Evolutionary conservation across 768 basidiomycete genomes (phyloP).

Genomic region (Boletus vermiculosoides): DNA sequence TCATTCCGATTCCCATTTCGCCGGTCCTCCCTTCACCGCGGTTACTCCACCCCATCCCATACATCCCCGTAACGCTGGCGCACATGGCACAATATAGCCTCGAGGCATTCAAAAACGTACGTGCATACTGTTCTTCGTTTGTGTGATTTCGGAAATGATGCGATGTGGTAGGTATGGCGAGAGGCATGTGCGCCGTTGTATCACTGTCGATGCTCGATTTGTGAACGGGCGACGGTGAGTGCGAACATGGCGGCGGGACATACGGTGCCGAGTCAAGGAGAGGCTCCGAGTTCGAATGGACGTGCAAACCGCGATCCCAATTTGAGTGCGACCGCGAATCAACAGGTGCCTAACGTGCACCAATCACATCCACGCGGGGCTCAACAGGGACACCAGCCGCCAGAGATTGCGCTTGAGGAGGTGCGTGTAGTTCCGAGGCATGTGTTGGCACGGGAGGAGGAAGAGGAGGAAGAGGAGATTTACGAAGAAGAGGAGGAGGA

Average conservation of each 20-base stretch:
- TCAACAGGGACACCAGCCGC: conserved; percentile 11
- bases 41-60: conserved; percentile 65
- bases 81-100: conserved; percentile 57
- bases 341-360: conserved; percentile 3
- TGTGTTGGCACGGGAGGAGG: conserved; percentile 27
- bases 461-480: conserved; percentile 27
- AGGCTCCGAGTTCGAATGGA: conserved; percentile 10
- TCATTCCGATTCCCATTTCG: conserved; percentile 43
- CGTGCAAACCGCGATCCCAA: neutral
- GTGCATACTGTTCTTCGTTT: conserved; percentile 24
- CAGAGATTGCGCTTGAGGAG: conserved; percentile 30
- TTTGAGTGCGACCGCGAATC: conserved; percentile 1
- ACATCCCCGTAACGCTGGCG: conserved; percentile 55
- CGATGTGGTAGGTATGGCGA: conserved; percentile 56
- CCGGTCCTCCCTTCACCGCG: conserved; percentile 62
- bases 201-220: conserved; percentile 71
- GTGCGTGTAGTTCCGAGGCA: conserved; percentile 20
- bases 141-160: neutral
- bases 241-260: conserved; percentile 46
- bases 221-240: conserved; percentile 60
- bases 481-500: conserved; percentile 24
- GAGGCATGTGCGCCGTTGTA: conserved; percentile 72
- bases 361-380: conserved; percentile 1
- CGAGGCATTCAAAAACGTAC: conserved; percentile 56
- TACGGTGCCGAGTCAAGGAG: conserved; percentile 31